Percentiles rank a stretch among this genome's conserved stretches.
phyloP scores from a whole-genome alignment of 768 basidiomycete genomes.

The Agrocybe pediades region DNA sequence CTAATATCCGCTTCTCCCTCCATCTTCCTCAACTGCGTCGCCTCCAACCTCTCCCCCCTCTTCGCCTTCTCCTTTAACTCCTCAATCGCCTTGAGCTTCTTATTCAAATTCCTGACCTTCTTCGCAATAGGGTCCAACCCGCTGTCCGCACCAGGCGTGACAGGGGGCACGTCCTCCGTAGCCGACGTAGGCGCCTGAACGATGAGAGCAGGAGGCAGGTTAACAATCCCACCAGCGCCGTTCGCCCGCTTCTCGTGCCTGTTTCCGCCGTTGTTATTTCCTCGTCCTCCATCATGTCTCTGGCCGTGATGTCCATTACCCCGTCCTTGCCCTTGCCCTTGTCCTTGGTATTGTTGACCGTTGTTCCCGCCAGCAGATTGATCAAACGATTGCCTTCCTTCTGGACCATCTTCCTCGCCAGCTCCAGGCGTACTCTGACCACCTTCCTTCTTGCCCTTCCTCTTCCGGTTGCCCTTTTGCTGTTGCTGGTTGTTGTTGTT shows the following conservation, averaged over 20 bases:
- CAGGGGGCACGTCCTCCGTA: slow-evolving; percentile 40
- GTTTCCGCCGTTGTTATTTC: slow-evolving; percentile 25
- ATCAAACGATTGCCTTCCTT: slow-evolving; percentile 25
- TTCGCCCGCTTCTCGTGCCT: slow-evolving; percentile 22
- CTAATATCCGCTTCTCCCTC: slow-evolving; percentile 86
- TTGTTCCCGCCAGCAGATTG: neutral
- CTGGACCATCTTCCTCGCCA: slow-evolving; percentile 46
- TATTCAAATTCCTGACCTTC: slow-evolving; percentile 92
- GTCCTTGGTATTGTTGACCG: neutral
- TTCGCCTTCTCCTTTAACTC: slow-evolving; percentile 93
- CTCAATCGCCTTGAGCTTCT: slow-evolving; percentile 99
- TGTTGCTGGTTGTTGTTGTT: slow-evolving; percentile 28
- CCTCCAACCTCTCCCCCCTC: slow-evolving; percentile 89
- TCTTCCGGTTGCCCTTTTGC: slow-evolving; percentile 63
- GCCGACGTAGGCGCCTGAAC: slow-evolving; percentile 9
- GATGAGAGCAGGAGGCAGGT: slow-evolving; percentile 9
- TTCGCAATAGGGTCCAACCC: slow-evolving; percentile 82
- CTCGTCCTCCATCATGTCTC: neutral
- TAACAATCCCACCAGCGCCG: slow-evolving; percentile 20
- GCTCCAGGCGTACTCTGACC: slow-evolving; percentile 16
- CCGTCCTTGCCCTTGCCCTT: slow-evolving; percentile 27
- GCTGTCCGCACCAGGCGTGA: slow-evolving; percentile 55
- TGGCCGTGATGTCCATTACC: neutral
- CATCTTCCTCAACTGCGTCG: slow-evolving; percentile 96
- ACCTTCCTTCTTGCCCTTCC: slow-evolving; percentile 46